Conservation (phyloP, 805 yeast genomes). For the Candida nanaspora region DNA sequence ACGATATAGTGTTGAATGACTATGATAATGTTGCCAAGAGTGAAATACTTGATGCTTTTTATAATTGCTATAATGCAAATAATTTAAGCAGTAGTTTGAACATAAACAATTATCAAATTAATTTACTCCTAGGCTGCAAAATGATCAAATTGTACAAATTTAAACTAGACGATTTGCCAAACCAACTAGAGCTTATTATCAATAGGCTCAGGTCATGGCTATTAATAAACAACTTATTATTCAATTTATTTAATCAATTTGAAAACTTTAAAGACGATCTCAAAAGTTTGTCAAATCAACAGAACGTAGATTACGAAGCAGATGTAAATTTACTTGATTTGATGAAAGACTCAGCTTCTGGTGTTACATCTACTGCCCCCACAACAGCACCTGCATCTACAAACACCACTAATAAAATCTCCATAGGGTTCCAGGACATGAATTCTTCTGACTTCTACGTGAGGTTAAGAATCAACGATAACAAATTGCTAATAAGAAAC, state of each 20-base stretch:
- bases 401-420: neutral
- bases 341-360: neutral
- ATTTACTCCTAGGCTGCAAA: conserved; percentile 20
- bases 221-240: conserved; percentile 15
- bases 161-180: neutral
- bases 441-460: neutral
- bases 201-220: conserved; percentile 22
- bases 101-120: conserved; percentile 2
- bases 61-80: neutral
- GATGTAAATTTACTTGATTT: neutral
- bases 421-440: neutral
- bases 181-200: conserved; percentile 7
- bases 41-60: neutral
- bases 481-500: conserved; percentile 7
- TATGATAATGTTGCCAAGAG: neutral
- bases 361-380: no score
- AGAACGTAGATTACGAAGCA: neutral
- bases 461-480: conserved; percentile 1
- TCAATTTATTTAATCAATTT: conserved; percentile 9
- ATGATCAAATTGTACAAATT: conserved; percentile 15
- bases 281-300: neutral
- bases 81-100: neutral
- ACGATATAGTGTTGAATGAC: conserved; percentile 5
- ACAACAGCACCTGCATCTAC: no score
- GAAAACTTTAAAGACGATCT: neutral